Percentiles rank a stretch among this genome's conserved stretches.
Conservation (phyloP, 2,329 filamentous ascomycete species). For the Pseudogymnoascus sp. region DNA sequence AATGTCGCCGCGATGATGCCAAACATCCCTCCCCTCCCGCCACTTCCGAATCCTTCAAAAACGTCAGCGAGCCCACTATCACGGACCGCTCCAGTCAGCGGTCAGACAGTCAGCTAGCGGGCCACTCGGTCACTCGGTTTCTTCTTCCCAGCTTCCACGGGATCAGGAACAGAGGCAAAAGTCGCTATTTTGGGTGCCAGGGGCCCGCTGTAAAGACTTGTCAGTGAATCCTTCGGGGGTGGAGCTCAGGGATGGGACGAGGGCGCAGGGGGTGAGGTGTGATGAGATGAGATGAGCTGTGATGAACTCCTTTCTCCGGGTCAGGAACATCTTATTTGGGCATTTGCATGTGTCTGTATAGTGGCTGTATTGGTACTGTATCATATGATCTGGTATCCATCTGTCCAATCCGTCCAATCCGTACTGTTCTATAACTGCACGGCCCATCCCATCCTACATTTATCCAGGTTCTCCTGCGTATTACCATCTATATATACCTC, state of each 20-base stretch:
- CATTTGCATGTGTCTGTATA: not conserved
- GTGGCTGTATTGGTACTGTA: not conserved
- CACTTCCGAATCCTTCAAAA: not conserved
- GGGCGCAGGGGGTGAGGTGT: not conserved
- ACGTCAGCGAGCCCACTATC: not conserved
- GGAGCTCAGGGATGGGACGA: not conserved
- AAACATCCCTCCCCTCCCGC: not conserved
- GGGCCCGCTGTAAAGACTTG: not conserved
- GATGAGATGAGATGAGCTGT: not conserved
- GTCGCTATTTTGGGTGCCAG: not conserved
- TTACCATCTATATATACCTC: not conserved
- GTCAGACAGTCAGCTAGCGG: not conserved
- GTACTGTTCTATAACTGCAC: not conserved
- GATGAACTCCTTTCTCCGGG: not conserved
- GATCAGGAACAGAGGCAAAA: not conserved
- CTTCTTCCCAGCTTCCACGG: not conserved
- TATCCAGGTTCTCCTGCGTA: not conserved
- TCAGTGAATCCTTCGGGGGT: not conserved
- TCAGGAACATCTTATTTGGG: not conserved
- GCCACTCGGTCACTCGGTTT: not conserved
- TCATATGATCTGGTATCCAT: not conserved
- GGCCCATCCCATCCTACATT: not conserved
- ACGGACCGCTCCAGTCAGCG: not conserved
- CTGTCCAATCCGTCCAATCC: not conserved
- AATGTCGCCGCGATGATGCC: not conserved